These are phyloP conservation scores for Sindora glabra DNA, from an alignment of 306 rosid species.

Conservation along the genomic window DNA sequence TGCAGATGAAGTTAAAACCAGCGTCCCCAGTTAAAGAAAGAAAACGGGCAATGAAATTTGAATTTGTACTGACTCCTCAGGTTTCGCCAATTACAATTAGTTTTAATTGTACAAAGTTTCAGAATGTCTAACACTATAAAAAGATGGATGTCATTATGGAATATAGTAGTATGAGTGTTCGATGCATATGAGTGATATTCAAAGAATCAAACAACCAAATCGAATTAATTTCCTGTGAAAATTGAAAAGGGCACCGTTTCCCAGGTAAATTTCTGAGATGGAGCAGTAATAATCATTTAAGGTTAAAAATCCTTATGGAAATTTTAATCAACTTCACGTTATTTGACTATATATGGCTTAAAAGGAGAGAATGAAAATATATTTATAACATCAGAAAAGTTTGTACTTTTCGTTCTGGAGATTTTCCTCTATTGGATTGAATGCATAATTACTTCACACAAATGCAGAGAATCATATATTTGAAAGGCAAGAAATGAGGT, in stretches of 20 bases:
- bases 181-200: slow-evolving; percentile 4
- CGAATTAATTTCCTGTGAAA: background rate
- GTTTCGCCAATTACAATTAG: slow-evolving; percentile 6
- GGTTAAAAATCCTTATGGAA: background rate
- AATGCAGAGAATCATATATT: background rate
- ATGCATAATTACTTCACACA: slow-evolving; percentile 1
- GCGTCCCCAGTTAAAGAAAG: background rate
- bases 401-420: background rate
- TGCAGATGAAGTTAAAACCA: slow-evolving; percentile 38
- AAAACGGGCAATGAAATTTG: slow-evolving; percentile 1
- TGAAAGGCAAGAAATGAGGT: background rate
- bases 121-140: background rate
- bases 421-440: background rate
- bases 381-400: background rate
- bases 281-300: background rate
- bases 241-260: background rate
- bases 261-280: background rate
- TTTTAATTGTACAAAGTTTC: slow-evolving; percentile 2
- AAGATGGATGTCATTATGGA: background rate
- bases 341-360: background rate
- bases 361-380: background rate
- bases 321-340: background rate
- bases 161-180: background rate
- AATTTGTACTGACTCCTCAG: background rate
- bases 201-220: background rate